Base-by-base conservation (phyloP, 2,329 filamentous ascomycete species). In the Teratosphaeria zuluensis region DNA sequence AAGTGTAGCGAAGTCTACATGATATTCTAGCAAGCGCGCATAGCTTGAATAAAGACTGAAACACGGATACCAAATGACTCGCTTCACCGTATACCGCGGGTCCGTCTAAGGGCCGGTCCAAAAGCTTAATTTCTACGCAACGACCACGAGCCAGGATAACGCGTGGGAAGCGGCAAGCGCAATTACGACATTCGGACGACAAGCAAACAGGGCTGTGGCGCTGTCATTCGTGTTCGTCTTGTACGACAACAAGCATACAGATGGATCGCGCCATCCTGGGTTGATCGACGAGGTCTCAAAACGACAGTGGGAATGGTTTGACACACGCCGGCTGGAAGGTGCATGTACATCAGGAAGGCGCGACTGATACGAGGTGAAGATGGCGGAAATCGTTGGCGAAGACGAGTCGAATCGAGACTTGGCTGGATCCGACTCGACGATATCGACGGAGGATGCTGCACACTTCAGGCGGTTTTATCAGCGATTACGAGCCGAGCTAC, bases 401-500 rank as follows among this genome's bases (percentile, higher is more conserved):
- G 42, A 48, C 42, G 42, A 48, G 9, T 16, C 42, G n/a, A 8
- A 8, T 11, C 35, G 11, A 16, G 16, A n/a, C 42, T 19, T 48
- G 42, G 42, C 42, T 21, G 42, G 42, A 3, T 48, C 16, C 42
- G 42, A 48, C 6, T 38, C 31, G 54, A 42, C 31, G 12, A 55
- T 48, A 21, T 48, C 42, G n/a, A 9, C 42, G 5, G 57, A 52
- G n/a, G 33, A 55, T 16, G 35, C 46, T 8, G 42, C 42, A 21
- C 19, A 19, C 42, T 48, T 48, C 59, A 68, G 64, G 58, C 68
- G 72, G 53, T 65, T 71, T 55, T 71, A 66, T 60, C 67, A 69
- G 48, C 68, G 72, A 2, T 62, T 74, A 28, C 64, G 65, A 52
- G 69, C 70, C 11, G 70, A 72, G 32, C 64, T 70, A 8, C 66